These are phyloP conservation scores for Oryza glumipatula DNA, from an alignment of 176 grass and related monocot species.

Conservation along the genomic window DNA sequence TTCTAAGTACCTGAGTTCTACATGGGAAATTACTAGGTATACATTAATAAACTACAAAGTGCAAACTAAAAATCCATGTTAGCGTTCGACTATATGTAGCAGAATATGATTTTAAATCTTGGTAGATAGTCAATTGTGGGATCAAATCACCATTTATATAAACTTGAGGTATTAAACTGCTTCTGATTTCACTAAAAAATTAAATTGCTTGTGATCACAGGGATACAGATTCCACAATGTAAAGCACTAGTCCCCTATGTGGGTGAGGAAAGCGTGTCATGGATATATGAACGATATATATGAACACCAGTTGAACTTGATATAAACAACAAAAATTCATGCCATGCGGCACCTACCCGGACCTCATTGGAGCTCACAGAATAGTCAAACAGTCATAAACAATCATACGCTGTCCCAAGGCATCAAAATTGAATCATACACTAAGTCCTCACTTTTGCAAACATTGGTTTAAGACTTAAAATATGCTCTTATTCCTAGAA, in stretches of 20 bases:
- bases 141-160: neutral
- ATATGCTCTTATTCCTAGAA: constrained; percentile 41
- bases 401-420: constrained; percentile 25
- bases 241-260: neutral
- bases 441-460: constrained; percentile 25
- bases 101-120: neutral
- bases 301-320: neutral
- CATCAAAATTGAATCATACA: constrained; percentile 12
- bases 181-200: no score
- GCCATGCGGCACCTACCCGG: neutral
- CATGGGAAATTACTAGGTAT: neutral
- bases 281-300: neutral
- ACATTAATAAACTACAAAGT: constrained; percentile 2
- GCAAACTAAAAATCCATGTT: neutral
- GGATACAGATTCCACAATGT: no score
- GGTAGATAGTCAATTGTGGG: no score
- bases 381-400: constrained; percentile 37
- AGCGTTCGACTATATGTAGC: constrained; percentile 25
- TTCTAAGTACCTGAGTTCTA: constrained; percentile 18
- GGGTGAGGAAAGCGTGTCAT: neutral
- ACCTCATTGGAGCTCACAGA: constrained; percentile 6
- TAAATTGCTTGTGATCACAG: no score
- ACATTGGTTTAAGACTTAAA: constrained; percentile 30
- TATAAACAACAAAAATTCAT: neutral
- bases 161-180: neutral